Conservation (phyloP, 108 stramenopile species). For the Seminavis robusta region DNA sequence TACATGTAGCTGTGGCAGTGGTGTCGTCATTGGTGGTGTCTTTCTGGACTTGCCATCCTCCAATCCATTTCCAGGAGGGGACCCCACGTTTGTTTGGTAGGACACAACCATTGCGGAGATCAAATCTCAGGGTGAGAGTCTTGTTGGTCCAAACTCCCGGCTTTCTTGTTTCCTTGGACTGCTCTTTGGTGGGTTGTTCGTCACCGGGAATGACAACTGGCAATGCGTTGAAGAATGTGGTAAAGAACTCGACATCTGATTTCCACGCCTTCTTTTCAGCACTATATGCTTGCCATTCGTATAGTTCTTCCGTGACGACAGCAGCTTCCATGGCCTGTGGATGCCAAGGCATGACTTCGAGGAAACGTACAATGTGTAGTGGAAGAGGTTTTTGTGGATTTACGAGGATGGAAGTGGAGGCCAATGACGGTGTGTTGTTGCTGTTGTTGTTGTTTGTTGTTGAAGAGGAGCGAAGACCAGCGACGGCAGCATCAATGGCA, state of each 20-base stretch:
- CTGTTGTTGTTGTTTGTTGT: no score
- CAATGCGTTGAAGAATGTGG: conserved; percentile 36
- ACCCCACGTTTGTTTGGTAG: conserved; percentile 40
- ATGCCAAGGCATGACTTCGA: conserved; percentile 60
- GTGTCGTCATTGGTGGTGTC: conserved; percentile 7
- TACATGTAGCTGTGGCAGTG: no score
- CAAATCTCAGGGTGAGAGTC: conserved; percentile 20
- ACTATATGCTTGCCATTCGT: conserved; percentile 50
- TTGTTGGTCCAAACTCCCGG: conserved; percentile 41
- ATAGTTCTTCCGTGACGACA: conserved; percentile 36
- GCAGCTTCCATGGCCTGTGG: conserved; percentile 20
- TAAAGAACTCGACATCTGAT: conserved; percentile 17
- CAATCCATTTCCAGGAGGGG: conserved; percentile 50
- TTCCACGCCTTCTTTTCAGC: conserved; percentile 32
- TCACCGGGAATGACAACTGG: conserved; percentile 35
- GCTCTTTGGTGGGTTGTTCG: background rate
- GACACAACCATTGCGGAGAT: conserved; percentile 44
- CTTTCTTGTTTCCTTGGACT: conserved; percentile 16
- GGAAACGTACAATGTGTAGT: conserved; percentile 38
- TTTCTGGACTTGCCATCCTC: conserved; percentile 39
- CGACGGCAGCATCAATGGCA: conserved; percentile 9
- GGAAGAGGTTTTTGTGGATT: conserved; percentile 17
- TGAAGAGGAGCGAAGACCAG: no score
- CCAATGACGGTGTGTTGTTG: no score
- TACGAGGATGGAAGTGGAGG: no score